Conservation (phyloP, 371 early-diverging fungal species). For the Choanephora cucurbitarum region DNA sequence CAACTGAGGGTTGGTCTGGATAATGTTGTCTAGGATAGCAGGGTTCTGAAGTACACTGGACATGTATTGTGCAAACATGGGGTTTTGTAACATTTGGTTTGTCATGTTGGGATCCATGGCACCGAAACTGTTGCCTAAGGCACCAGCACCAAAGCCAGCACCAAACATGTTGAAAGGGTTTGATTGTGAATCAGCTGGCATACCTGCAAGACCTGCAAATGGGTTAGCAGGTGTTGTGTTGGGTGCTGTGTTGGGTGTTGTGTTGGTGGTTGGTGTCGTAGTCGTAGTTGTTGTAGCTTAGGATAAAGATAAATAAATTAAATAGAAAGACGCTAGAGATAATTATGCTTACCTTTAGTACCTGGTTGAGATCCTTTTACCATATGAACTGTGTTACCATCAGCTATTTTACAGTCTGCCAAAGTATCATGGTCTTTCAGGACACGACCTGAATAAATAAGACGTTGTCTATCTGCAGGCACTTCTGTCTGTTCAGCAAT, state of each 20-base stretch:
- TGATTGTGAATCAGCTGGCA: conserved; percentile 41
- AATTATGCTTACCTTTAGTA: conserved; percentile 43
- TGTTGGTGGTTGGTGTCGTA: conserved; percentile 29
- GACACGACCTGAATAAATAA: conserved; percentile 94
- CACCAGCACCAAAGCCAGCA: conserved; percentile 54
- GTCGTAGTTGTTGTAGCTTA: conserved; percentile 21
- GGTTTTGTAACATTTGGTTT: conserved; percentile 79
- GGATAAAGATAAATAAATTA: too few relatives aligned
- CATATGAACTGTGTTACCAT: conserved; percentile 84
- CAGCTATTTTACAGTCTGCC: conserved; percentile 76
- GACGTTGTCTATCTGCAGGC: conserved; percentile 81
- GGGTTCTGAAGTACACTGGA: conserved; percentile 80
- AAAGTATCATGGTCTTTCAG: conserved; percentile 90
- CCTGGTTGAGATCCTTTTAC: conserved; percentile 67
- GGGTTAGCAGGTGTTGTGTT: conserved; percentile 30
- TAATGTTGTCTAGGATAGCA: conserved; percentile 79
- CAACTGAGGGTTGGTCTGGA: conserved; percentile 80
- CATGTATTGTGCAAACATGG: conserved; percentile 82
- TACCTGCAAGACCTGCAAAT: conserved; percentile 43
- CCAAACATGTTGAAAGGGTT: conserved; percentile 60
- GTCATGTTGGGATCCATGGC: conserved; percentile 72
- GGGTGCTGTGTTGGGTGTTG: conserved; percentile 33
- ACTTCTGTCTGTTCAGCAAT: conserved; percentile 72
- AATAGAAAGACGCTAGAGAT: too few relatives aligned
- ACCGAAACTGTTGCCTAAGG: conserved; percentile 61